Conservation (phyloP, 805 yeast genomes). For the Metschnikowia arizonensis region DNA sequence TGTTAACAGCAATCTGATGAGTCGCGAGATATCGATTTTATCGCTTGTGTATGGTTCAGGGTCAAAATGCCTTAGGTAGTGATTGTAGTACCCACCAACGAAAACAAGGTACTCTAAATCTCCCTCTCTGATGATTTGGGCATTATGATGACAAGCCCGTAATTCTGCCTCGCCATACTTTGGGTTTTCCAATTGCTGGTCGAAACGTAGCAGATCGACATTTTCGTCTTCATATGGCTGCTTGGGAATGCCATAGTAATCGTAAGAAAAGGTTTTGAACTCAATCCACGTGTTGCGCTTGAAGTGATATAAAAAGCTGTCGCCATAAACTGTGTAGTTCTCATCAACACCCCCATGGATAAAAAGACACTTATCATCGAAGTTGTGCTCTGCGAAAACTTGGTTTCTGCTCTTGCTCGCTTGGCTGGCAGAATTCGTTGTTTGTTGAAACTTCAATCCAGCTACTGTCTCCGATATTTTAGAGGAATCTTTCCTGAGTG, state of each 20-base stretch:
- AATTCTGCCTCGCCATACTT: slow-evolving; percentile 37
- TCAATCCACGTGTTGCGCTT: slow-evolving; percentile 32
- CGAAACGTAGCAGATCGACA: slow-evolving; percentile 19
- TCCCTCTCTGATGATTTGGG: slow-evolving; percentile 30
- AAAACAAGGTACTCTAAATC: slow-evolving; percentile 35
- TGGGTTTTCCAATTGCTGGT: slow-evolving; percentile 26
- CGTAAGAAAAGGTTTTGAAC: slow-evolving; percentile 32
- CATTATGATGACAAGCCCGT: slow-evolving; percentile 40
- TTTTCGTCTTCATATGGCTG: slow-evolving; percentile 32
- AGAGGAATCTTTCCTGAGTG: not conserved
- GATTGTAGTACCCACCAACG: slow-evolving; percentile 38
- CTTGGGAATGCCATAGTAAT: slow-evolving; percentile 29
- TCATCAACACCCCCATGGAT: slow-evolving; percentile 42
- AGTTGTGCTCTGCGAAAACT: slow-evolving; percentile 15
- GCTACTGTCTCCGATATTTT: not conserved
- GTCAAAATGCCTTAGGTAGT: slow-evolving; percentile 33
- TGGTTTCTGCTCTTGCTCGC: slow-evolving; percentile 1
- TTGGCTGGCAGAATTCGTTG: not conserved
- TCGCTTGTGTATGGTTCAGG: slow-evolving; percentile 27
- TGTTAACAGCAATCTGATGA: slow-evolving; percentile 28
- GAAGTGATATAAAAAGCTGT: slow-evolving; percentile 32
- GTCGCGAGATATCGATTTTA: slow-evolving; percentile 33
- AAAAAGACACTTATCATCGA: slow-evolving; percentile 28
- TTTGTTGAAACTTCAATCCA: not conserved
- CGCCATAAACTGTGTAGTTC: slow-evolving; percentile 26